These are phyloP conservation scores for Irpex sp. DNA, from an alignment of 1,284 basidiomycete species.

Conservation along the genomic window DNA sequence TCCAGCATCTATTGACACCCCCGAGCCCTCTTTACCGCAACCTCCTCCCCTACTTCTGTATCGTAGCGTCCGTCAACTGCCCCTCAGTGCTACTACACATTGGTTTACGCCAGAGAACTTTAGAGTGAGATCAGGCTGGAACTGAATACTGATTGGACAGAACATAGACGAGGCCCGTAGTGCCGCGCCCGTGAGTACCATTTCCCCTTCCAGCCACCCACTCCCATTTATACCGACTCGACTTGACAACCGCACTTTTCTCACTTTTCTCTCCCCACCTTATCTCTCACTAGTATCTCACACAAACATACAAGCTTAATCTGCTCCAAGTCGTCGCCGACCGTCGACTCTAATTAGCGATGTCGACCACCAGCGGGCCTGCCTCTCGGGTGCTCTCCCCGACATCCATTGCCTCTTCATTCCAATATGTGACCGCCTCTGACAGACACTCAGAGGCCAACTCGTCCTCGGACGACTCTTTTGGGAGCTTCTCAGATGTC, in stretches of 20 bases:
- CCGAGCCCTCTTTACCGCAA: neutral
- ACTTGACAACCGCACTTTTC: slow-evolving; percentile 10
- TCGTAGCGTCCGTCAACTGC: neutral
- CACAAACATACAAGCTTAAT: too few relatives aligned
- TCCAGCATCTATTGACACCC: neutral
- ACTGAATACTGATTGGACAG: neutral
- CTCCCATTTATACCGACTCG: neutral
- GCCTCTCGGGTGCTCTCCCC: slow-evolving; percentile 20
- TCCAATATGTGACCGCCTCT: slow-evolving; percentile 23
- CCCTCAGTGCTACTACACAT: neutral
- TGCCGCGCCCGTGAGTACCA: neutral
- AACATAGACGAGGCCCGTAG: neutral
- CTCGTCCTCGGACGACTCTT: slow-evolving; percentile 21
- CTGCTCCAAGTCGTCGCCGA: neutral
- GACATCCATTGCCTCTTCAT: slow-evolving; percentile 24
- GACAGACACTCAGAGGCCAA: slow-evolving; percentile 14
- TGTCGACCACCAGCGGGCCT: slow-evolving; percentile 1
- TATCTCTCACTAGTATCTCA: neutral
- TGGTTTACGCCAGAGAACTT: neutral
- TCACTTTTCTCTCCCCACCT: slow-evolving; percentile 9
- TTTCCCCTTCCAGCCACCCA: slow-evolving; percentile 5
- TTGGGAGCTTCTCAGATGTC: slow-evolving; percentile 21
- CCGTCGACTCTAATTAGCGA: neutral
- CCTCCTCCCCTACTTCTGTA: neutral
- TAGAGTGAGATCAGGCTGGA: slow-evolving; percentile 7